Evolutionary conservation across 352 stramenopile species (phyloP).

Genomic region (Phytophthora agathidicida): DNA sequence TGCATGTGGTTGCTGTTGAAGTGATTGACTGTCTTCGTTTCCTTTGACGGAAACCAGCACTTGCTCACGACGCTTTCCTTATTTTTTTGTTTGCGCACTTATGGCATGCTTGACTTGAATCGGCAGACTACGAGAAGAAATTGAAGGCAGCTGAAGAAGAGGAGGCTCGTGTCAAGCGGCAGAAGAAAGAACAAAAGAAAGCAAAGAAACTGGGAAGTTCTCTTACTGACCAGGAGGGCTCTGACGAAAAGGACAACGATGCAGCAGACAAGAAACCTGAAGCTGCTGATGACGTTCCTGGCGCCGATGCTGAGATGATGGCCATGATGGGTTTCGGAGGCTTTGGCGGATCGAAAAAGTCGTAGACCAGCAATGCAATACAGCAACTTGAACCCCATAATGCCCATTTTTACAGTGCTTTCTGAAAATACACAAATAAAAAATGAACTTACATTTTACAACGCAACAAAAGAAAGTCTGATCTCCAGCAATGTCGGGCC

Average conservation of each 20-base stretch:
- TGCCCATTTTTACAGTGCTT: slow-evolving; percentile 13
- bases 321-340: slow-evolving; percentile 92
- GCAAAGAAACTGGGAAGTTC: slow-evolving; percentile 48
- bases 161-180: slow-evolving; percentile 67
- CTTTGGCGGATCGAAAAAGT: slow-evolving; percentile 85
- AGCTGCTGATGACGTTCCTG: slow-evolving; percentile 17
- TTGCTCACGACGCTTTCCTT: too few relatives aligned
- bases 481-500: slow-evolving; percentile 19
- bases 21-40: background rate
- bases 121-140: slow-evolving; percentile 88
- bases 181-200: slow-evolving; percentile 83
- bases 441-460: background rate
- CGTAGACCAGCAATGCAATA: slow-evolving; percentile 18
- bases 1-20: slow-evolving; percentile 6
- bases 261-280: slow-evolving; percentile 22
- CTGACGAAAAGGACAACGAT: background rate
- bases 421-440: background rate
- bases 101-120: too few relatives aligned
- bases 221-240: slow-evolving; percentile 4
- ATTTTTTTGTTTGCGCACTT: too few relatives aligned
- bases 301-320: slow-evolving; percentile 85
- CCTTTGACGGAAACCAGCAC: too few relatives aligned
- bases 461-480: background rate
- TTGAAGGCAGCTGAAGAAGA: slow-evolving; percentile 72
- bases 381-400: background rate